These are phyloP conservation scores for Sporothrix inflata DNA, from an alignment of 2,329 filamentous ascomycete species.

Conservation along the genomic window DNA sequence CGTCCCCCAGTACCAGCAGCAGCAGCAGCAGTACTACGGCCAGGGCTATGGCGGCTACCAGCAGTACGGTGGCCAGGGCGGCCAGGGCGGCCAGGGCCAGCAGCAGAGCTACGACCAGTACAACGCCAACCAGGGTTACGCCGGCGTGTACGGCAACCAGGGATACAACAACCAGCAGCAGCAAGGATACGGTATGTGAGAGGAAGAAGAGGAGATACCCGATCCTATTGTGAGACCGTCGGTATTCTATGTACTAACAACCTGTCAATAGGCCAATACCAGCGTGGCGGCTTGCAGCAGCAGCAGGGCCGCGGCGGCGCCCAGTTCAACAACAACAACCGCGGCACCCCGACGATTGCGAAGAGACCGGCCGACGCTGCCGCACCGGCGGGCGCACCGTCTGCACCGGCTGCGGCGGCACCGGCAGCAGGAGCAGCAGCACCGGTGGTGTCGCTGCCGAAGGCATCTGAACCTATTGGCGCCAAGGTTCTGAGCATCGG, in stretches of 20 bases:
- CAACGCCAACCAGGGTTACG: constrained; percentile 40
- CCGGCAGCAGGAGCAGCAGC: constrained; percentile 50
- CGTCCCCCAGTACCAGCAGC: constrained; percentile 39
- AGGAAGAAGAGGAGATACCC: background rate
- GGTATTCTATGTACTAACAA: background rate
- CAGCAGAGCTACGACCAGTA: constrained; percentile 49
- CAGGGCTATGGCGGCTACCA: constrained; percentile 41
- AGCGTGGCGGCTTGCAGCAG: constrained; percentile 44
- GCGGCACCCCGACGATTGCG: constrained; percentile 62
- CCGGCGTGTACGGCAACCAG: constrained; percentile 31
- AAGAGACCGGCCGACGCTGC: constrained; percentile 60
- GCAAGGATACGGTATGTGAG: constrained; percentile 37
- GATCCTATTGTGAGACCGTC: background rate
- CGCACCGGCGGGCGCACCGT: constrained; percentile 42
- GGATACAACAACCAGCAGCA: constrained; percentile 46
- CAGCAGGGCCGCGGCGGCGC: constrained; percentile 43
- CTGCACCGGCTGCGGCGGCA: constrained; percentile 48
- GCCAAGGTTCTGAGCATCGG: constrained; percentile 69
- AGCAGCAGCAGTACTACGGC: constrained; percentile 32
- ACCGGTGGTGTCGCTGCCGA: constrained; percentile 40
- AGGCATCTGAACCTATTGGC: constrained; percentile 59
- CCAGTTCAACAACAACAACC: constrained; percentile 35
- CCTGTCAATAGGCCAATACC: background rate
- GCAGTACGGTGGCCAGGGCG: constrained; percentile 52
- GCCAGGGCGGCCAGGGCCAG: constrained; percentile 47